Base-by-base conservation (phyloP, 2,329 filamentous ascomycete species). In the Penicillium occitanis region DNA sequence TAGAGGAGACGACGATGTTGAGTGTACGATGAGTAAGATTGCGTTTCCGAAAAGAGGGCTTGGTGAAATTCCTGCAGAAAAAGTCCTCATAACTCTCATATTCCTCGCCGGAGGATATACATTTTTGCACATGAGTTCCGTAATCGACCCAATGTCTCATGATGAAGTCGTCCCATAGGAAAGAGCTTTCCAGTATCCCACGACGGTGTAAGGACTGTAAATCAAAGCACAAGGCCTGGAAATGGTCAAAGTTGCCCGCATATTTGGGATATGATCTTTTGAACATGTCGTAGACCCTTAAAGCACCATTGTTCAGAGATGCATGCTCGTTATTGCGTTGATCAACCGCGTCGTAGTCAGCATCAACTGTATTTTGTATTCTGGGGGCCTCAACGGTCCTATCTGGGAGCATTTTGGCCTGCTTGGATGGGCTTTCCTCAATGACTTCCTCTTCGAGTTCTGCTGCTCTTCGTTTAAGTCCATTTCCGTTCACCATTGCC, bases 111-210 rank as follows among this genome's bases (percentile, higher is more conserved):
- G 70, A 69, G 11, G 70, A 70, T 6, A 66, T 57, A 62, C 71
- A 72, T n/a, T 73, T 61, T 40, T 73, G 65, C 5, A 75, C 57
- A 67, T 82, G 77, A n/a, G 63, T 61, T 3, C 70, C 73, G 66
- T 81, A 83, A 30, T 76, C 73, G 72, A 50, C 74, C 42, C 57
- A 58, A 28, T 82, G 74, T 68, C 76, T 74, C 62, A 79, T 80
- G 61, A 83, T 70, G 65, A 81, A 82, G 68, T 83, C 81, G 70
- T 83, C 81, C 78, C 80, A 82, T 28, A 74, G 64, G 37, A 74
- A 78, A 13, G 76, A 79, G 61, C 75, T 73, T 44, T 74, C 19
- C 53, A 63, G 37, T 81, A 71, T 62, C 5, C 74, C 77, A 19
- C 68, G 63, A 22, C 67, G 67, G n/a, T 75, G 68, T 44, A 81